Evolutionary conservation across 495 filamentous ascomycete species (phyloP).

Genomic region (Cenococcum geophilum): DNA sequence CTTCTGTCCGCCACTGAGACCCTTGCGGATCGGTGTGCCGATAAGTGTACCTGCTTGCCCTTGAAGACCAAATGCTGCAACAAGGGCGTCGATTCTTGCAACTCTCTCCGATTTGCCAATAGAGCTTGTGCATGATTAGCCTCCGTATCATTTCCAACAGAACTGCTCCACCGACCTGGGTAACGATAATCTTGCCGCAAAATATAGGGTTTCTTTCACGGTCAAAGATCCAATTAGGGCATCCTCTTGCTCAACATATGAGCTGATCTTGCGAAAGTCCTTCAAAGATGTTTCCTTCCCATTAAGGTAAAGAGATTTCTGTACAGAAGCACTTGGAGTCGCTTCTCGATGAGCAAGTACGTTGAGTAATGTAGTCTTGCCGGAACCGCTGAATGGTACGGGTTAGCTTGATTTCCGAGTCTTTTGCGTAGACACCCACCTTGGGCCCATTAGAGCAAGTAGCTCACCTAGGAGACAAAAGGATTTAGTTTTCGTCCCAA

Average conservation of each 20-base stretch:
- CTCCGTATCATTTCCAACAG: not conserved
- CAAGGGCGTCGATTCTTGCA: conserved; percentile 49
- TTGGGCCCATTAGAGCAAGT: conserved; percentile 70
- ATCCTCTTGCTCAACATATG: conserved; percentile 84
- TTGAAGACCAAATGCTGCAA: conserved; percentile 57
- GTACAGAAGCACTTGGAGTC: conserved; percentile 44
- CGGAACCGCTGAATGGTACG: conserved; percentile 46
- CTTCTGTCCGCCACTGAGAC: conserved; percentile 76
- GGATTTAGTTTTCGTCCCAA: conserved; percentile 29
- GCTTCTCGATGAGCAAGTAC: conserved; percentile 57
- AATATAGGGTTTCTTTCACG: conserved; percentile 67
- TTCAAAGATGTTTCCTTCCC: conserved; percentile 42
- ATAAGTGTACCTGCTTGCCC: conserved; percentile 61
- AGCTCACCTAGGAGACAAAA: conserved; percentile 55
- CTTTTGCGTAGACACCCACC: conserved; percentile 26
- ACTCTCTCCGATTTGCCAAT: conserved; percentile 47
- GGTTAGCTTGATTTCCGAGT: not conserved
- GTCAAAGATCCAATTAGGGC: conserved; percentile 72
- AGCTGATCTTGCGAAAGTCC: conserved; percentile 48
- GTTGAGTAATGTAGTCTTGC: conserved; percentile 75
- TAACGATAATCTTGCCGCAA: conserved; percentile 56
- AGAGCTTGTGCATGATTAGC: conserved; percentile 19
- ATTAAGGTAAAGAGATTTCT: conserved; percentile 53
- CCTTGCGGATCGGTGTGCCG: conserved; percentile 73
- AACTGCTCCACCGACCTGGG: conserved; percentile 41